Evolutionary conservation across 306 rosid genomes (phyloP).

Genomic region (Malus domestica): DNA sequence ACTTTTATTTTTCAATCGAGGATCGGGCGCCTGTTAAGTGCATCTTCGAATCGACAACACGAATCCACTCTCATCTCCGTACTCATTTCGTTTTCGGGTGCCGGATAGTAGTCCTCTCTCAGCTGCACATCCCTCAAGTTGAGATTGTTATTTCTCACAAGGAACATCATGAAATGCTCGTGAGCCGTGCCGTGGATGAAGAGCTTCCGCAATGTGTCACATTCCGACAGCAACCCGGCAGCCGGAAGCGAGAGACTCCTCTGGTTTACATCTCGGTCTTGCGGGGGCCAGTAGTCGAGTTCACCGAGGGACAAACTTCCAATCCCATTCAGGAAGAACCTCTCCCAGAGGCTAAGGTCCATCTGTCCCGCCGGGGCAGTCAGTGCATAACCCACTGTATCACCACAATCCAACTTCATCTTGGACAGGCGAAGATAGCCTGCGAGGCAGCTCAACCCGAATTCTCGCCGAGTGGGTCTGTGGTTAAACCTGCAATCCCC

Average conservation of each 20-base stretch:
- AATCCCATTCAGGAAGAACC: constrained; percentile 72
- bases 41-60: constrained; percentile 85
- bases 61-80: constrained; percentile 88
- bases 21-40: constrained; percentile 53
- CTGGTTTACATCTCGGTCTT: constrained; percentile 75
- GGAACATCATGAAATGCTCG: constrained; percentile 77
- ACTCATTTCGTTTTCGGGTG: constrained; percentile 82
- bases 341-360: constrained; percentile 93
- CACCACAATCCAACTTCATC: constrained; percentile 81
- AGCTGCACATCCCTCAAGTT: constrained; percentile 75
- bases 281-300: constrained; percentile 92
- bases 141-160: constrained; percentile 39
- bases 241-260: constrained; percentile 72
- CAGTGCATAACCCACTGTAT: constrained; percentile 64
- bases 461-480: constrained; percentile 36
- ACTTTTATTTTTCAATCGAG: constrained; percentile 37
- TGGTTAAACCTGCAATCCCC: constrained; percentile 71
- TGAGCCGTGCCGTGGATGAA: constrained; percentile 78
- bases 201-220: constrained; percentile 64
- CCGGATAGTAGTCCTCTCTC: constrained; percentile 78
- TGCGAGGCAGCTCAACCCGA: constrained; percentile 56
- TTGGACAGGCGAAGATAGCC: constrained; percentile 55
- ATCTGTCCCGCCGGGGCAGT: constrained; percentile 76
- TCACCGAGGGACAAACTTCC: constrained; percentile 47
- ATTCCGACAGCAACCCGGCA: constrained; percentile 64